Base-by-base conservation (phyloP, 2,329 filamentous ascomycete genomes). In the Hymenoscyphus linearis region DNA sequence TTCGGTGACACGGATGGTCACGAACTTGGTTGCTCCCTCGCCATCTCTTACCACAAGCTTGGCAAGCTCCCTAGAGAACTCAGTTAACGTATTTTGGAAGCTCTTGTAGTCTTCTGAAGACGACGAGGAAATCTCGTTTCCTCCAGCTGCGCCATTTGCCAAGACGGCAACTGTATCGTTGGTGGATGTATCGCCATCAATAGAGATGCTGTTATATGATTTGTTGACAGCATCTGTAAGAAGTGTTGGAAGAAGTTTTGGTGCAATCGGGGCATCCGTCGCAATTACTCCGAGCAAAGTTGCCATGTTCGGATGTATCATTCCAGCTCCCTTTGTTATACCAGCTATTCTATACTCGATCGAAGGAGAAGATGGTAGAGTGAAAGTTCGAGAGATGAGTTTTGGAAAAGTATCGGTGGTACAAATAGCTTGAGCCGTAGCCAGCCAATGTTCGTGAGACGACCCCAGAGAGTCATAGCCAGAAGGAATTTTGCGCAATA, bases 251-350 rank as follows among this genome's bases (percentile, higher is more conserved):
- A 97, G 84, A 10, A 88, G 82, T 0, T 76, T 73, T 3, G 89
- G 80, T 0, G 85, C 81, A 70, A 98, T 84, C 34, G 92, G 89
- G 0, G 89, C 93, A 70, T 99, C 95, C 14, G 95, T 99, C 71
- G 91, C 92, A 71, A 98, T 83, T 64, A 98, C 89, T 59, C 91
- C 92, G 37, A 99, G 85, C 36, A 98, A 84, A 0, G 95, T 99
- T 34, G 92, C 95, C 93, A 99, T 96, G 79, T 99, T 98, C 55
- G 95, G 95, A 73, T 97, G 93, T 74, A 99, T 96, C 95, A 99
- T 99, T 72, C 95, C 95, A 4, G 95, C 95, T 61, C 95, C 95
- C 79, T 99, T 99, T 71, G 93, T 96, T 85, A 96, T 96, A 69
- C 95, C 95, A 13, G 91, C 92, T 56, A 99, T 88, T 69, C 84